Base-by-base conservation (phyloP, 495 filamentous ascomycete species). In the Sporormia fimetaria region DNA sequence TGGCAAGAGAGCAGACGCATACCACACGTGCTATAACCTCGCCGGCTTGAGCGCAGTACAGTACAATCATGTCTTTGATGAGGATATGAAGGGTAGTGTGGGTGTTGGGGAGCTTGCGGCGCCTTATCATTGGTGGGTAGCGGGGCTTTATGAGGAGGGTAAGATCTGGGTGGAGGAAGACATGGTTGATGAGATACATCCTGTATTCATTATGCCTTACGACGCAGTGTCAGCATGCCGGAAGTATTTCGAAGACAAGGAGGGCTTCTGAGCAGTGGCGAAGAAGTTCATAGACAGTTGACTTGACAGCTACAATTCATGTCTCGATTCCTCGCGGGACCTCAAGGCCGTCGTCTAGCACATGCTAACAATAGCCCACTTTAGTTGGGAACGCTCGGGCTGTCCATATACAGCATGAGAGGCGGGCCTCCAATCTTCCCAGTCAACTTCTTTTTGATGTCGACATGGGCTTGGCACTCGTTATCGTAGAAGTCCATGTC, bases 21-120 rank as follows among this genome's bases (percentile, higher is more conserved):
- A 98, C 59, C 90, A 98, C 64, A 78, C 83, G 21, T 85, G 78
- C 64, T 98, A 98, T 62, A 77, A 84, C 31, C 73, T 98, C 22
- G 76, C 81, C 15, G 90, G 92, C 6, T 69, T 96, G 24, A 87
- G 83, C 55, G 76, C 75, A 23, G 75, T 78, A 4, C 86, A 95
- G 58, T 68, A 94, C 56, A 60, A 73, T 50, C 87, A 81, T 60
- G 72, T 69, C 46, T 81, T 81, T 54, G 48, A 55, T 17, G 65
- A 64, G 51, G 31, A 40, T 6, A 25, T 21, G 8, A 6, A 41
- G 81, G 83, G 17, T 36, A 16, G 44, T 21, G 9, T 50, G 41
- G 38, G 66, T 62, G 38, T 67, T 18, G 29, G 15, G 29, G 17
- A 49, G 21, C 61, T 67, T 36, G 55, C 56, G 30, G 74, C 75